phyloP scores from a whole-genome alignment of 2,329 filamentous ascomycete species.

The Nemania sp. region DNA sequence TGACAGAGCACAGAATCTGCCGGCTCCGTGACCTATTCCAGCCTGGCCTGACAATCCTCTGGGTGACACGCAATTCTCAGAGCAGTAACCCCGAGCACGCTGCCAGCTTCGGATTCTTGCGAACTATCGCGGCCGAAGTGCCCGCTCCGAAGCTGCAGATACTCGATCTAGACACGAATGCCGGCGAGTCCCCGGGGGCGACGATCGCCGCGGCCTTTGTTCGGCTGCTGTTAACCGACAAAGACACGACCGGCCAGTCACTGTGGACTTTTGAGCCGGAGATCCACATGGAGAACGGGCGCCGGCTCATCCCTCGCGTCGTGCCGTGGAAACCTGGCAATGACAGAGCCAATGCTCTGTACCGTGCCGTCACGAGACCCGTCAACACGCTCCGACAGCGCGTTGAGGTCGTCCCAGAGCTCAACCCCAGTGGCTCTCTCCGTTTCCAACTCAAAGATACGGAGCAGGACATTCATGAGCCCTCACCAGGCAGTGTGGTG shows the following conservation, averaged over 20 bases:
- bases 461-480: neutral
- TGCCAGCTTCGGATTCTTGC: slow-evolving; percentile 39
- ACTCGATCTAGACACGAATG: slow-evolving; percentile 34
- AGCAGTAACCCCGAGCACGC: slow-evolving; percentile 35
- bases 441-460: slow-evolving; percentile 30
- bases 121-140: slow-evolving; percentile 40
- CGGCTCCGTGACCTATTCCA: slow-evolving; percentile 33
- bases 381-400: slow-evolving; percentile 42
- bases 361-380: slow-evolving; percentile 41
- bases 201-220: slow-evolving; percentile 31
- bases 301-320: slow-evolving; percentile 45
- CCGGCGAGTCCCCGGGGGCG: slow-evolving; percentile 5
- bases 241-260: neutral
- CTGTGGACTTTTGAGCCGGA: slow-evolving; percentile 45
- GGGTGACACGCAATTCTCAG: slow-evolving; percentile 34
- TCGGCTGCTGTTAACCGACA: slow-evolving; percentile 11
- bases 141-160: slow-evolving; percentile 36
- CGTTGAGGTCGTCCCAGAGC: slow-evolving; percentile 37
- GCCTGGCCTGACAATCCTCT: slow-evolving; percentile 34
- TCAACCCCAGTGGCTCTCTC: slow-evolving; percentile 22
- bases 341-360: slow-evolving; percentile 45
- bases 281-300: slow-evolving; percentile 44
- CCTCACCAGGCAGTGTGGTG: slow-evolving; percentile 3
- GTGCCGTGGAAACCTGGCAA: slow-evolving; percentile 46
- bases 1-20: slow-evolving; percentile 42